Evolutionary conservation across 2,329 filamentous ascomycete species (phyloP), one percentile per base, ranked within the genome.

Genomic region (Falciphora oryzae): DNA sequence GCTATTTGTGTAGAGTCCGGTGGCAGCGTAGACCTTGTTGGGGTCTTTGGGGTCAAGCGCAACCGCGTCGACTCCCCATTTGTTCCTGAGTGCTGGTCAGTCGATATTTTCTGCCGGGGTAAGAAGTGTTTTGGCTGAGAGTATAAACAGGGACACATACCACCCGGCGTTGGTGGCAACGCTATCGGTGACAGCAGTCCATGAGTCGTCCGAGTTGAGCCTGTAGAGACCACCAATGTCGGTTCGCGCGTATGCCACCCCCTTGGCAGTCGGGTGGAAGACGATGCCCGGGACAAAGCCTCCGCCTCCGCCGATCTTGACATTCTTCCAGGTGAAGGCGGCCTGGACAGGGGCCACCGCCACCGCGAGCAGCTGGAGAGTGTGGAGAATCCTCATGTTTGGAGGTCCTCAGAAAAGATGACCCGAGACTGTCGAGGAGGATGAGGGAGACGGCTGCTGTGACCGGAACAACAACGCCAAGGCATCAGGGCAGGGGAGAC

Each of bases 181-280:
- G 32, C 69, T 74, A 65, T 86, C 83, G 2, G 80, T 81, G n/a
- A 86, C 68, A 27, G 82, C 71, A 1, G 80, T 84, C 83, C 82
- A 85, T 1, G 80, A 80, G 67, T 85, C 82, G 70, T 85, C 83
- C 14, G 75, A 63, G 67, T 85, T 85, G 28, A 85, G 75, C 65
- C 79, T 77, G 73, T 86, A 85, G 14, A 83, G 75, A 11, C 84
- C 83, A 25, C 84, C 83, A 66, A 86, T 85, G 66, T 86, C 83
- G 2, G 84, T 84, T 56, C 83, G 77, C 29, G 81, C 82, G 68
- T 85, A 86, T 2, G 82, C 82, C 8, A 85, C 72, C 6, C 82
- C 83, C 67, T 80, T 75, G 7, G 72, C 73, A 50, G 74, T 79
- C 5, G 81, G 81, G 68, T 86, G 83, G 73, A 85, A 86, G n/a